These are phyloP conservation scores for Hymenotorrendiella dingleyae DNA, from an alignment of 2,329 filamentous ascomycete genomes.

Conservation along the genomic window DNA sequence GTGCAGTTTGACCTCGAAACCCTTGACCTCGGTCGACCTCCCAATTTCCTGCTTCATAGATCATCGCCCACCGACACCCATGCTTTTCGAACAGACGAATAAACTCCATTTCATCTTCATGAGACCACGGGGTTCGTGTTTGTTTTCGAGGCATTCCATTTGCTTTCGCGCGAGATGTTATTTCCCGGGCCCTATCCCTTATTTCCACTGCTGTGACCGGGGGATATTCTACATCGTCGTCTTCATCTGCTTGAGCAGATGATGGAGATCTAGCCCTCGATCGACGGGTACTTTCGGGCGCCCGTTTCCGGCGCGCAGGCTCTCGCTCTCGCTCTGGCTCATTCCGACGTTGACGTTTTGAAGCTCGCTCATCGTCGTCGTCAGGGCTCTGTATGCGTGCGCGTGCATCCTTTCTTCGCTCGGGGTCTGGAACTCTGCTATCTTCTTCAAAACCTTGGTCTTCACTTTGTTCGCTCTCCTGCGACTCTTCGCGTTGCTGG, in stretches of 20 bases:
- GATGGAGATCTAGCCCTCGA: no score
- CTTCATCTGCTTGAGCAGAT: constrained; percentile 9
- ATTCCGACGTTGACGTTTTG: constrained; percentile 1
- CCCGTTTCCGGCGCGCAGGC: constrained; percentile 1
- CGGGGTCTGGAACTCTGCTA: constrained; percentile 13
- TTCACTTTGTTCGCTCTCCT: constrained; percentile 19
- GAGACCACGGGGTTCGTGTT: constrained; percentile 31
- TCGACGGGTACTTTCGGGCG: neutral
- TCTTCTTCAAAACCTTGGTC: constrained; percentile 24
- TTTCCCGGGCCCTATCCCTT: constrained; percentile 4
- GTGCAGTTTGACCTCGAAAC: constrained; percentile 49
- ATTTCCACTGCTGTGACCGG: constrained; percentile 10
- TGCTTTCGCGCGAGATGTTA: neutral
- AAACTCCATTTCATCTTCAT: constrained; percentile 38
- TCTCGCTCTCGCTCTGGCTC: neutral
- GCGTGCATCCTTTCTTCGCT: constrained; percentile 12
- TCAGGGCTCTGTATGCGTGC: no score
- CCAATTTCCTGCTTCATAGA: constrained; percentile 34
- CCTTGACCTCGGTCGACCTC: constrained; percentile 26
- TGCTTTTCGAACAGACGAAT: constrained; percentile 41
- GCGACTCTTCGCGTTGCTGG: neutral
- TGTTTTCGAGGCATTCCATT: constrained; percentile 1
- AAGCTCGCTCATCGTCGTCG: no score
- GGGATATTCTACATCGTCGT: constrained; percentile 5
- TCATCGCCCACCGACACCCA: constrained; percentile 41